Evolutionary conservation across 129 eudicot genomes (phyloP).

Genomic region (Lactuca sativa): DNA sequence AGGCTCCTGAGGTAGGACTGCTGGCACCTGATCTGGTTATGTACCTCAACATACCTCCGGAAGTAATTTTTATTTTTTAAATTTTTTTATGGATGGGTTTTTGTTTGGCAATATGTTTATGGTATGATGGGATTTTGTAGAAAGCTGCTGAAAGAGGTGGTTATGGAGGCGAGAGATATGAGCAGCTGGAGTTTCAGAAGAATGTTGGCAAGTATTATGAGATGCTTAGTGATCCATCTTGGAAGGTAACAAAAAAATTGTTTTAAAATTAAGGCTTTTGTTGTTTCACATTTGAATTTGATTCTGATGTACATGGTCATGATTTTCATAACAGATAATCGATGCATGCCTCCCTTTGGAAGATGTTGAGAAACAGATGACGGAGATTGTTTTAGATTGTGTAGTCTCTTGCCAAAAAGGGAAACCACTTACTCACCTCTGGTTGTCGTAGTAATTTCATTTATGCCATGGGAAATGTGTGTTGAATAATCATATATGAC

Average conservation of each 20-base stretch:
- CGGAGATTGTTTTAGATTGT: conserved; percentile 53
- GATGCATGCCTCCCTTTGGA: conserved; percentile 76
- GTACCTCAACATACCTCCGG: conserved; percentile 91
- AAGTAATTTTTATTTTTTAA: conserved; percentile 41
- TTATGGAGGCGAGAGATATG: conserved; percentile 91
- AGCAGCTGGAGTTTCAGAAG: conserved; percentile 84
- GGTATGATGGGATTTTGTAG: conserved; percentile 31
- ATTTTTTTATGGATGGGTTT: neutral
- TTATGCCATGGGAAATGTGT: neutral
- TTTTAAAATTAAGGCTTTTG: neutral
- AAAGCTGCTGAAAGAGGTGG: conserved; percentile 99
- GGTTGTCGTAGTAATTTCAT: conserved; percentile 49
- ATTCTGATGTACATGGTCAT: neutral
- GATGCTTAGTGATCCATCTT: conserved; percentile 67
- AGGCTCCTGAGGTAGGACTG: conserved; percentile 89
- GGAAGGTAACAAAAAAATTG: conserved; percentile 58
- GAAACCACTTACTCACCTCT: conserved; percentile 55
- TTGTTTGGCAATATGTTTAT: neutral
- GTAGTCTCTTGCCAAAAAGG: conserved; percentile 61
- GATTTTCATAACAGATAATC: conserved; percentile 45
- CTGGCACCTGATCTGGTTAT: conserved; percentile 94
- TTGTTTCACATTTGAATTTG: neutral
- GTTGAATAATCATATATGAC: neutral
- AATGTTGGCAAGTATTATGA: conserved; percentile 60
- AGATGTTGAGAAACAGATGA: conserved; percentile 69